These are phyloP conservation scores for Pulveroboletus sp. DNA, from an alignment of 768 basidiomycete species.

Conservation along the genomic window DNA sequence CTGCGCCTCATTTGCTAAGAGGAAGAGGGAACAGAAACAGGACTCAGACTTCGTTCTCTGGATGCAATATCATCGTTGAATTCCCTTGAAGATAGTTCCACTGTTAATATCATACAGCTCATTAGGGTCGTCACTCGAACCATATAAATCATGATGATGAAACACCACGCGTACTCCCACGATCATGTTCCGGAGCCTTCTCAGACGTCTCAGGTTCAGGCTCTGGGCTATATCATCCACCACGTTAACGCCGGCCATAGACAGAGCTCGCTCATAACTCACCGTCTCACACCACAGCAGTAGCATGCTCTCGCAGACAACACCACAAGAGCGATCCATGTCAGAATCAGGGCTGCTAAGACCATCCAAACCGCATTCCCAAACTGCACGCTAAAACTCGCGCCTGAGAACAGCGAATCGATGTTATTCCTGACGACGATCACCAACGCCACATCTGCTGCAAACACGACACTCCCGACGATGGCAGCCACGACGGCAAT, in stretches of 20 bases:
- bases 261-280: neutral
- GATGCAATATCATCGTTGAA: too few relatives aligned
- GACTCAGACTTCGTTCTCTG: neutral
- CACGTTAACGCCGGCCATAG: conserved; percentile 4
- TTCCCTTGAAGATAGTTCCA: too few relatives aligned
- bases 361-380: conserved; percentile 77
- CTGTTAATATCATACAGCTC: neutral
- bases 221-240: conserved; percentile 5
- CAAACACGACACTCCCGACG: conserved; percentile 52
- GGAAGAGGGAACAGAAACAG: neutral
- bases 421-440: conserved; percentile 47
- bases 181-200: neutral
- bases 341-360: conserved; percentile 48
- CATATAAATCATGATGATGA: too few relatives aligned
- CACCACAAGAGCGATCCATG: conserved; percentile 59
- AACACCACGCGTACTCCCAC: too few relatives aligned
- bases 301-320: conserved; percentile 62
- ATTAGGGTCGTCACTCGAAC: neutral
- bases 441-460: conserved; percentile 59
- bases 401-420: conserved; percentile 31
- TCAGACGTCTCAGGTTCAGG: neutral
- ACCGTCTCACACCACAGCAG: conserved; percentile 61
- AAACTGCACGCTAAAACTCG: conserved; percentile 46
- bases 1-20: neutral
- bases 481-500: conserved; percentile 54